phyloP scores from a whole-genome alignment of 441 rosid genomes.

The Metrosideros polymorpha region DNA sequence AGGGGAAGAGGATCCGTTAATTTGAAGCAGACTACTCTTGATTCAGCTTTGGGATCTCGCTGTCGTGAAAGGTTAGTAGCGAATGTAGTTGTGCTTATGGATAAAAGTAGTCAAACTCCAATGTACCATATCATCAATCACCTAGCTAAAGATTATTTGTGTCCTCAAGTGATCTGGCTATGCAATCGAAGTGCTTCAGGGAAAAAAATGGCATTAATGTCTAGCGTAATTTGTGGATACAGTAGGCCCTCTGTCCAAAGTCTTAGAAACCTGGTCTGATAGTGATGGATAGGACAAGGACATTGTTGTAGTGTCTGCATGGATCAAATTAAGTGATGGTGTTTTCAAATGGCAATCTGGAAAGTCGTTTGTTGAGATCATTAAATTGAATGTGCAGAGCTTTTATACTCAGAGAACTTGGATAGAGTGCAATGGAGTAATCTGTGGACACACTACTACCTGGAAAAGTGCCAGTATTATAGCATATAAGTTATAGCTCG shows the following conservation, averaged over 20 bases:
- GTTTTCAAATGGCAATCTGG: neutral
- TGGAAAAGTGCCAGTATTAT: neutral
- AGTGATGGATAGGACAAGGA: neutral
- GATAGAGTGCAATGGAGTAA: neutral
- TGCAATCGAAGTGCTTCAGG: neutral
- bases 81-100: neutral
- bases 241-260: neutral
- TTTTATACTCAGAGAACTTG: neutral
- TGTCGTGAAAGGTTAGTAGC: slow-evolving; percentile 57
- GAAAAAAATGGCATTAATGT: neutral
- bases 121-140: neutral
- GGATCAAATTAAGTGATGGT: neutral
- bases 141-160: neutral
- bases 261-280: neutral
- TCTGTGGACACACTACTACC: neutral
- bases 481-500: neutral
- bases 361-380: neutral
- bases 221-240: neutral
- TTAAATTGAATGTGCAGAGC: neutral
- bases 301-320: neutral
- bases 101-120: neutral
- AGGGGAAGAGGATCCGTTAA: slow-evolving; percentile 46
- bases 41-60: slow-evolving; percentile 58
- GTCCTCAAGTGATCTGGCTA: neutral
- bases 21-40: slow-evolving; percentile 89